Evolutionary conservation across 75 land plant genomes (phyloP), one percentile per base, ranked within the genome.

Genomic region (Pinus tabuliformis): DNA sequence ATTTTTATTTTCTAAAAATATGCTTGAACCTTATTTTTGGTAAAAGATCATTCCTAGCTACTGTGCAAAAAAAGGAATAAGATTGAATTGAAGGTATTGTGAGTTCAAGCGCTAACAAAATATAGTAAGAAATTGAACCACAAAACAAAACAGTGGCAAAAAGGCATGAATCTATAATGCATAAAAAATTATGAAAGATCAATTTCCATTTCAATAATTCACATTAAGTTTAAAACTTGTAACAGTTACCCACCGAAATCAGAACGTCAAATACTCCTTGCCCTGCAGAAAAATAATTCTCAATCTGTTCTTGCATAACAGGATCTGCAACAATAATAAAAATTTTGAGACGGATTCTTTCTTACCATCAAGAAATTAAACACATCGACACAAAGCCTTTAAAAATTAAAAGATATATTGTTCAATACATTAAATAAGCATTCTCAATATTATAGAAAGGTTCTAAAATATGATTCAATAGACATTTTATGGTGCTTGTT

Each of bases 181-280:
- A 62, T 12, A 61, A 9, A 13, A 14, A 66, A 18, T 28, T 36
- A 33, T 13, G 70, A 54, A 54, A 56, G 58, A 28, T 17, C 6
- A 52, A 36, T 20, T 66, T 39, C 52, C 24, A 39, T 20, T 7
- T 39, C 20, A 6, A 18, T 18, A 39, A 20, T 20, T 7, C 52
- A 1, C 11, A 45, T 6, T 6, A 45, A 7, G 1, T 45, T 45
- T 6, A 45, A 45, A 45, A 45, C 52, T 42, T 39, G 30, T 78
- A 58, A 76, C 66, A 56, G 52, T 30, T 21, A 72, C 85, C 18
- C 52, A 83, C 85, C 78, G 83, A 36, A 37, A 84, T 16, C 62
- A 70, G 70, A 57, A 84, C 85, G 1, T 84, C 86, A 76, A 84
- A 84, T 30, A 59, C 11, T 28, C 84, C 86, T 11, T 84, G 86